Base-by-base conservation (phyloP, 2,329 filamentous ascomycete species). In the Graphilbum fragrans region DNA sequence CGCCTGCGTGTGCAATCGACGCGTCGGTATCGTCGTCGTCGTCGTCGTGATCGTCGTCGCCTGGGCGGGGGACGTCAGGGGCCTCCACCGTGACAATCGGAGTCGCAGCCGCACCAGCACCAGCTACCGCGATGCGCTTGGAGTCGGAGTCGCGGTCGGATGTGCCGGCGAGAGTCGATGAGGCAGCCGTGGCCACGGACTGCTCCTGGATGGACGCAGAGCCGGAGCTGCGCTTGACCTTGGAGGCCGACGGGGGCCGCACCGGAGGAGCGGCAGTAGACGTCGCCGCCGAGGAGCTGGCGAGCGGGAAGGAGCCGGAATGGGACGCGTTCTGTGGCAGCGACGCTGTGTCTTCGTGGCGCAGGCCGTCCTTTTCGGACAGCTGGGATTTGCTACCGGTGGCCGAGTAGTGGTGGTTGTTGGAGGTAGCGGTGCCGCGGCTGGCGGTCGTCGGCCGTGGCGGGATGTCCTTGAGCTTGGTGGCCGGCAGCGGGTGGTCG, bases 21-120 rank as follows among this genome's bases (percentile, higher is more conserved):
- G 86, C 85, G 42, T 78, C 69, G 41, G 80, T 67, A 57, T 86
- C 80, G 21, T 74, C 70, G 49, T 79, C 74, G 4, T 72, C 58
- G 46, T 66, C 59, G 48, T 63, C 66, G 37, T 53, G 56, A n/a
- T 49, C 36, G 12, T 46, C 38, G 8, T 48, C 63, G 11, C 42
- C 45, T 18, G 51, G 45, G 5, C 46, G 21, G 12, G 37, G 21
- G 17, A 51, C 49, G 7, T 50, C 47, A 3, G 64, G 63, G 10
- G 64, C 55, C 20, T 66, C 63, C 16, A 67, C 59, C 7, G 62
- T 63, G 41, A 66, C 63, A 39, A 58, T 58, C 4, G 63, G 64
- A 16, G 58, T 56, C 10, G 56, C 50, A 45, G 53, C 53, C 31
- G 53, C 54, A 19, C 56, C 55, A 7, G 62, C 49, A 11, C 60